A percentile compares a stretch with the other conserved stretches of the same genome.
phyloP scores from a whole-genome alignment of 2,329 filamentous ascomycete genomes.

The Phyllosticta ampelicida region DNA sequence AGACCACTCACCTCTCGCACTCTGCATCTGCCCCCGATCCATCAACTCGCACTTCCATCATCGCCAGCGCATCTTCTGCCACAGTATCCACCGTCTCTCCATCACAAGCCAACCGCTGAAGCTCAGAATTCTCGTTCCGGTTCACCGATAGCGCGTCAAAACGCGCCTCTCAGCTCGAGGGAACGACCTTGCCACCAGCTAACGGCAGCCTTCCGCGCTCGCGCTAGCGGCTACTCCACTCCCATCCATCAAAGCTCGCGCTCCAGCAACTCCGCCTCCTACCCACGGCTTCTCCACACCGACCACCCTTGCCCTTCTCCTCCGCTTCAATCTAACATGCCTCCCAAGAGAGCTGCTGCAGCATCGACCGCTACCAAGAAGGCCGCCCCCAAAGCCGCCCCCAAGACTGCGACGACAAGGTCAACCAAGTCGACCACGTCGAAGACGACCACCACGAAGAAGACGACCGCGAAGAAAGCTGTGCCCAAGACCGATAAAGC shows the following conservation, averaged over 20 bases:
- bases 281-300: background rate
- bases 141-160: background rate
- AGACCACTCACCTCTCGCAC: background rate
- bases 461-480: slow-evolving; percentile 21
- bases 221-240: slow-evolving; percentile 2
- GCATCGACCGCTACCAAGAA: slow-evolving; percentile 5
- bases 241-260: slow-evolving; percentile 2
- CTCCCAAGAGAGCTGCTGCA: slow-evolving; percentile 8
- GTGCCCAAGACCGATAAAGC: slow-evolving; percentile 19
- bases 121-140: background rate
- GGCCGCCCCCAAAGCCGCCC: slow-evolving; percentile 15
- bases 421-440: slow-evolving; percentile 20
- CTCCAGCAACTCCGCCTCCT: background rate
- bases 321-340: background rate
- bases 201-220: slow-evolving; percentile 5
- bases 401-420: slow-evolving; percentile 17
- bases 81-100: background rate
- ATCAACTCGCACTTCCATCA: slow-evolving; percentile 1
- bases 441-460: slow-evolving; percentile 10
- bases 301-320: background rate
- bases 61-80: background rate
- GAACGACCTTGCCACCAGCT: background rate
- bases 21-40: background rate
- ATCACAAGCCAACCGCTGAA: background rate
- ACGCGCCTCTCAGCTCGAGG: background rate